These are phyloP conservation scores for Pseudogymnoascus pannorum DNA, from an alignment of 2,329 filamentous ascomycete species.

Conservation along the genomic window DNA sequence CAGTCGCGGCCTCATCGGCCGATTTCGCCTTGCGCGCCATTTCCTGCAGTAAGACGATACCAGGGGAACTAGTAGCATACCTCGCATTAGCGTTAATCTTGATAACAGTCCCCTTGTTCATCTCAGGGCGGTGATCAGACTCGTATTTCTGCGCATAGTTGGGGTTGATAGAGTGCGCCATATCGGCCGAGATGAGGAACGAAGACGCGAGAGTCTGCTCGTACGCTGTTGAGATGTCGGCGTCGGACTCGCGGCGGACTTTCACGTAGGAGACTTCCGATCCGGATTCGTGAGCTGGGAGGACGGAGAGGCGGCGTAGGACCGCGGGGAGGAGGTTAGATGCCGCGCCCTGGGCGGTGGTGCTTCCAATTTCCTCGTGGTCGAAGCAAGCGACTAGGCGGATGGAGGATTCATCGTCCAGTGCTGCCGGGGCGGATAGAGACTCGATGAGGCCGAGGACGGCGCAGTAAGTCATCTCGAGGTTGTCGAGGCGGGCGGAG, in stretches of 20 bases:
- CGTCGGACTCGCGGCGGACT: constrained; percentile 44
- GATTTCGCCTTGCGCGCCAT: constrained; percentile 57
- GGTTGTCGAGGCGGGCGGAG: constrained; percentile 90
- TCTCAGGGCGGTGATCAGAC: constrained; percentile 78
- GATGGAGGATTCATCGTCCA: constrained; percentile 73
- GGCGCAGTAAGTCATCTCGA: constrained; percentile 93
- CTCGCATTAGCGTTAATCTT: constrained; percentile 97
- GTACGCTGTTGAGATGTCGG: constrained; percentile 69
- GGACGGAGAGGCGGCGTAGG: constrained; percentile 74
- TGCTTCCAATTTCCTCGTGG: constrained; percentile 93
- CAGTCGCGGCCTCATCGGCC: constrained; percentile 39
- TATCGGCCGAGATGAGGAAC: constrained; percentile 92
- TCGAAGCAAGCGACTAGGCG: constrained; percentile 94
- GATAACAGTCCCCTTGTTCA: constrained; percentile 95
- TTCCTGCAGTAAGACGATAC: constrained; percentile 88
- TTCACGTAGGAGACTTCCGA: constrained; percentile 61
- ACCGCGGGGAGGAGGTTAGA: constrained; percentile 86
- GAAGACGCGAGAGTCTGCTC: constrained; percentile 88
- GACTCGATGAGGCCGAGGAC: constrained; percentile 80
- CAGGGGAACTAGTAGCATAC: constrained; percentile 93
- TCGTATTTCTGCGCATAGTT: constrained; percentile 95
- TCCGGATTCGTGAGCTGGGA: constrained; percentile 48
- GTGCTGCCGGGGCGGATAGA: constrained; percentile 51
- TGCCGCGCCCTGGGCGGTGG: constrained; percentile 85
- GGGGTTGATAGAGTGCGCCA: constrained; percentile 94